Evolutionary conservation across 768 basidiomycete genomes (phyloP).

Genomic region (Lactarius hengduanensis): DNA sequence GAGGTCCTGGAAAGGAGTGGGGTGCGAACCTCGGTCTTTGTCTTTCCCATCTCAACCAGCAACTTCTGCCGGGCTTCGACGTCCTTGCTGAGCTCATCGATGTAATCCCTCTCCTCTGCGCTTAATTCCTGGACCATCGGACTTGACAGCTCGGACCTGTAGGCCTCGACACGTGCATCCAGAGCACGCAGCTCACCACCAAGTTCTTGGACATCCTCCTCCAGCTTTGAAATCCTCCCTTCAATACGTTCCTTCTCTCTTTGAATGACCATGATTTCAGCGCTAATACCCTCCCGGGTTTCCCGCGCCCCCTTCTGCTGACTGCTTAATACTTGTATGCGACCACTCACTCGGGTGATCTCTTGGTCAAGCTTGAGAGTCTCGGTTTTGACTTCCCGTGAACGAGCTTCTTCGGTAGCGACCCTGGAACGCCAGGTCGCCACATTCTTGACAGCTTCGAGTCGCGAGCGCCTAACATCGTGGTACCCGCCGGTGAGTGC

Average conservation of each 20-base stretch:
- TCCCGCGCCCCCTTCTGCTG: constrained; percentile 71
- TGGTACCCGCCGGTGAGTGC: constrained; percentile 95
- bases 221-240: constrained; percentile 59
- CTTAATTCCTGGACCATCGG: constrained; percentile 76
- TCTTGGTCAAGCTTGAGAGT: constrained; percentile 80
- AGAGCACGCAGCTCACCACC: constrained; percentile 67
- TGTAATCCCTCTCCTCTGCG: constrained; percentile 62
- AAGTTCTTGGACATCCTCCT: constrained; percentile 66
- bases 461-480: constrained; percentile 84
- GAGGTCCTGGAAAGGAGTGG: not conserved
- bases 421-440: constrained; percentile 72
- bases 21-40: constrained; percentile 63
- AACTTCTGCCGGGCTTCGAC: constrained; percentile 72
- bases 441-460: constrained; percentile 81
- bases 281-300: constrained; percentile 61
- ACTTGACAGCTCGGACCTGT: constrained; percentile 65
- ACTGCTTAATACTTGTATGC: constrained; percentile 64
- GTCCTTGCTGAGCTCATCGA: constrained; percentile 69
- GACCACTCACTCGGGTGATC: constrained; percentile 72
- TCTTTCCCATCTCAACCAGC: constrained; percentile 64
- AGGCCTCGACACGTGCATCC: constrained; percentile 60
- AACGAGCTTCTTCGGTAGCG: constrained; percentile 59
- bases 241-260: constrained; percentile 70
- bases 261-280: constrained; percentile 56
- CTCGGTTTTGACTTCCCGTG: constrained; percentile 70